phyloP scores from a whole-genome alignment of 768 basidiomycete genomes.

The Tephrocybe rancida region DNA sequence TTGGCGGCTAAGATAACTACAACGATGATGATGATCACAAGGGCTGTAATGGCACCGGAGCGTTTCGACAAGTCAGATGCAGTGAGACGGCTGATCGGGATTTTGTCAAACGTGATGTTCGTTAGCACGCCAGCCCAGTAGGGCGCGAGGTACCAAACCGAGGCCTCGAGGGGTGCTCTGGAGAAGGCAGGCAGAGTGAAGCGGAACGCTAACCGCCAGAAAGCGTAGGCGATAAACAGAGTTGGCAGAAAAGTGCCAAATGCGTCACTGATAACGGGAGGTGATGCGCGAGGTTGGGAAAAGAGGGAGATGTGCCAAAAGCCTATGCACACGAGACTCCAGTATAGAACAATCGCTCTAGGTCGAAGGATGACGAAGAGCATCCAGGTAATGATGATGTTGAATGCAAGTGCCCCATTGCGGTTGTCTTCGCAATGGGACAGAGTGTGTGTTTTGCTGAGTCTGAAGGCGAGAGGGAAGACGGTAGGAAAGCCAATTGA shows the following conservation, averaged over 20 bases:
- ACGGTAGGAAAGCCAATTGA: constrained; percentile 75
- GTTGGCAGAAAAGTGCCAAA: constrained; percentile 79
- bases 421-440: constrained; percentile 74
- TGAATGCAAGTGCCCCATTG: constrained; percentile 69
- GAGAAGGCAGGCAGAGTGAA: constrained; percentile 73
- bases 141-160: constrained; percentile 72
- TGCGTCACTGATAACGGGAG: constrained; percentile 71
- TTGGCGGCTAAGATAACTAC: constrained; percentile 64
- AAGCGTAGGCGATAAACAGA: constrained; percentile 76
- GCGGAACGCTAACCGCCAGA: constrained; percentile 78
- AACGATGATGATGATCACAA: constrained; percentile 69
- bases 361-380: constrained; percentile 78
- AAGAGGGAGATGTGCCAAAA: constrained; percentile 87
- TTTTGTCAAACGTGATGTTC: constrained; percentile 69
- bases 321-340: constrained; percentile 81
- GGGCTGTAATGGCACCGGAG: constrained; percentile 66
- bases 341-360: constrained; percentile 65
- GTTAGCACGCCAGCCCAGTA: constrained; percentile 81
- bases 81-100: constrained; percentile 80
- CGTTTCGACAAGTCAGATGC: constrained; percentile 65
- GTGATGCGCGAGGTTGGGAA: constrained; percentile 67
- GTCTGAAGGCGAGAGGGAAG: constrained; percentile 73
- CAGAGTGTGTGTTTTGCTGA: constrained; percentile 49
- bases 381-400: constrained; percentile 65
- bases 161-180: constrained; percentile 69